These are phyloP conservation scores for Pseudogymnoascus sp. DNA, from an alignment of 2,329 filamentous ascomycete genomes.

Conservation along the genomic window DNA sequence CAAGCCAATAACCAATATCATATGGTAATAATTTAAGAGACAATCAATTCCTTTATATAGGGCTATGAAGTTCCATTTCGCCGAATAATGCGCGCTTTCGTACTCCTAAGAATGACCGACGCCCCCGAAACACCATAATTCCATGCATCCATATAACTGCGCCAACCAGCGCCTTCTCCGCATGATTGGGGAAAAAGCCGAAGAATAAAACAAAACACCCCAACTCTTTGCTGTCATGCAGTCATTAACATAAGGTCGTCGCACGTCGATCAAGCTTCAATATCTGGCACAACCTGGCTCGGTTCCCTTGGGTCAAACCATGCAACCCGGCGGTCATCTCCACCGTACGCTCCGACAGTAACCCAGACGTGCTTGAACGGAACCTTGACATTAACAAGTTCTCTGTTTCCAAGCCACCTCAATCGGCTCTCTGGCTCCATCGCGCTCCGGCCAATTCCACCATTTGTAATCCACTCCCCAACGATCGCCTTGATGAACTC, in stretches of 20 bases:
- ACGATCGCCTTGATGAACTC: slow-evolving; percentile 61
- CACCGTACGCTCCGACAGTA: slow-evolving; percentile 54
- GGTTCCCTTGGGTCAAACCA: slow-evolving; percentile 29
- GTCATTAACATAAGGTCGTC: slow-evolving; percentile 13
- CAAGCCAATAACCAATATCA: neutral
- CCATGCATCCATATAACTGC: slow-evolving; percentile 13
- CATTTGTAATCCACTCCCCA: slow-evolving; percentile 61
- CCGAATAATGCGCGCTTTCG: slow-evolving; percentile 3
- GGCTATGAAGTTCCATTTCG: slow-evolving; percentile 4
- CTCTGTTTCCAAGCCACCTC: slow-evolving; percentile 50
- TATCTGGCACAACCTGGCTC: slow-evolving; percentile 22
- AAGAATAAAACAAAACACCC: slow-evolving; percentile 10
- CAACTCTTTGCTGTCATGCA: slow-evolving; percentile 3
- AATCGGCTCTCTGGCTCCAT: slow-evolving; percentile 44
- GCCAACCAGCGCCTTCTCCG: neutral
- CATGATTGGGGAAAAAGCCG: slow-evolving; percentile 1
- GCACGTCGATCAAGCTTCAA: slow-evolving; percentile 18
- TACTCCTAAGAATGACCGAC: slow-evolving; percentile 5
- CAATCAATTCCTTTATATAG: slow-evolving; percentile 2
- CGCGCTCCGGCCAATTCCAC: slow-evolving; percentile 59
- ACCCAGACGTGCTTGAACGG: slow-evolving; percentile 60
- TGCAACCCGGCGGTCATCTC: slow-evolving; percentile 37
- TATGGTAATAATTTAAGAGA: slow-evolving; percentile 1
- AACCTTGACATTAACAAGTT: slow-evolving; percentile 41
- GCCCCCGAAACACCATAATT: slow-evolving; percentile 12